Base-by-base conservation (phyloP, 495 filamentous ascomycete species). In the Penicillium atrosanguineum region DNA sequence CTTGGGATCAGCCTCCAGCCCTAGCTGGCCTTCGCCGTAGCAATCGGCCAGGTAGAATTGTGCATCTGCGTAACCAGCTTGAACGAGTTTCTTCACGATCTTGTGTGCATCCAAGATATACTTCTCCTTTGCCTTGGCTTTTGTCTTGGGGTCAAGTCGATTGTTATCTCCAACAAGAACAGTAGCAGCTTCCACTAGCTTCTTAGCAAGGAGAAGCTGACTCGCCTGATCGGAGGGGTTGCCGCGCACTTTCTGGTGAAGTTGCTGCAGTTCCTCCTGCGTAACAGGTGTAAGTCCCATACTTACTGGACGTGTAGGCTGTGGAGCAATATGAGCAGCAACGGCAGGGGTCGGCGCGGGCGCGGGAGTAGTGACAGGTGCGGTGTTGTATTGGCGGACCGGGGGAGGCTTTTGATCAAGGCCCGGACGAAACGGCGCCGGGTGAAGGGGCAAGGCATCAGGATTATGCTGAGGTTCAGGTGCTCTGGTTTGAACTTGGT, bases 31-130 rank as follows among this genome's bases (percentile, higher is more conserved):
- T 49, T 88, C 83, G 18, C 91, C 94, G 46, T 92, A 85, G 68
- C 87, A 91, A 67, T 97, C 93, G 11, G 92, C 94, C 28, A 96
- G 72, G 64, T 89, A 95, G 73, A 98, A 98, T 79, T 93, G 93
- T 21, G 94, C 94, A 11, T 96, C 93, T 0, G 87, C 67, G 60
- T 89, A 83, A 4, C 81, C 80, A 18, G 67, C 72, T 36, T 77
- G 79, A 8, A 83, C 85, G 15, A 96, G 82, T 69, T 92, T 96
- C 72, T 95, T 95, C 42, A 97, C 71, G 38, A 91, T 85, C 69
- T 95, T 97, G 64, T 93, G 81, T 6, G 91, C 90, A 65, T 97
- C 94, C 56, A 86, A 72, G 6, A 89, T 74, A 64, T 90, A 97
- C 53, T 85, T 87, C 67, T 97, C 92, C 44, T 89, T 85, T 29